Percentiles rank a stretch among this genome's conserved stretches.
Conservation (phyloP, 2,329 filamentous ascomycete species). For the Metarhizium album region DNA sequence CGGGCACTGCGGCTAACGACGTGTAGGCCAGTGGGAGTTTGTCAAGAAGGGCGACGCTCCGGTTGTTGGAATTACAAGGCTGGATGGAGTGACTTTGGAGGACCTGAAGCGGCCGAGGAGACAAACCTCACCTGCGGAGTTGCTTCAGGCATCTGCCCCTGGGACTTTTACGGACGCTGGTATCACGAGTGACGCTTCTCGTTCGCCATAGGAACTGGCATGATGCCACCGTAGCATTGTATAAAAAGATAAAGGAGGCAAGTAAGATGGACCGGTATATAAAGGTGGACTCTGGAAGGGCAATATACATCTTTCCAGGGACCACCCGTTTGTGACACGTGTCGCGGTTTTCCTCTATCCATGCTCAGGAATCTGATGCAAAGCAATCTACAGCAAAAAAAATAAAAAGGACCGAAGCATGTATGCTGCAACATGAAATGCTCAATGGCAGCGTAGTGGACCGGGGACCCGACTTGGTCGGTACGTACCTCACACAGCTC, state of each 20-base stretch:
- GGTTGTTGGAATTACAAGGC: constrained; percentile 84
- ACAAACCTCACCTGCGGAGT: constrained; percentile 40
- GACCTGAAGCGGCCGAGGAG: constrained; percentile 72
- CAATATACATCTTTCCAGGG: background rate
- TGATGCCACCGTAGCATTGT: background rate
- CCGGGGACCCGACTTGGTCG: no score
- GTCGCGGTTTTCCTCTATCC: no score
- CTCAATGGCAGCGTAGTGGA: background rate
- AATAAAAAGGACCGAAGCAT: no score
- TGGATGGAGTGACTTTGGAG: constrained; percentile 74
- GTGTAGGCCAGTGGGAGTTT: constrained; percentile 72
- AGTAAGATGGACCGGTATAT: constrained; percentile 1
- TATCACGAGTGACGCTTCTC: constrained; percentile 23
- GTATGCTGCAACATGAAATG: no score
- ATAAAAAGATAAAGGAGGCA: background rate
- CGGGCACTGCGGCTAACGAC: constrained; percentile 4
- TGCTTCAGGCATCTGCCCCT: constrained; percentile 23
- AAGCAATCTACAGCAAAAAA: background rate
- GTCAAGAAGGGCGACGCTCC: constrained; percentile 85
- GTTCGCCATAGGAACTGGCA: constrained; percentile 12
- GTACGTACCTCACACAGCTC: no score
- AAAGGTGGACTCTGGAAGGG: background rate
- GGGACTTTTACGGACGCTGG: constrained; percentile 22
- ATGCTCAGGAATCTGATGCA: no score
- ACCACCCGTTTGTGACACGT: no score